Percentiles rank a stretch among this genome's conserved stretches.
These are phyloP conservation scores for Aspergillus sp. DNA, from an alignment of 2,329 filamentous ascomycete species.

Conservation along the genomic window DNA sequence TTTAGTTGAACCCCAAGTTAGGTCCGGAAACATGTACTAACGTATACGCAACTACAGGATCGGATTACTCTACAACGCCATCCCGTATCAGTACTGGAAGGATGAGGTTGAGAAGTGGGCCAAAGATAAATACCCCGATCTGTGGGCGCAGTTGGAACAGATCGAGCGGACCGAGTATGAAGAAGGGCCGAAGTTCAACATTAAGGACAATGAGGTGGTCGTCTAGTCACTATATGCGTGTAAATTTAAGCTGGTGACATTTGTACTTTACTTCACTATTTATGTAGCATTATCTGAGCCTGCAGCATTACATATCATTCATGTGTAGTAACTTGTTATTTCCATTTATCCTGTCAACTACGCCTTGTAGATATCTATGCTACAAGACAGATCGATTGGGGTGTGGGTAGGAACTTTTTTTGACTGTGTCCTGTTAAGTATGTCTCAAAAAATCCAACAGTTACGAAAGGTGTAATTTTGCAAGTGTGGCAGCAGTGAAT, in stretches of 20 bases:
- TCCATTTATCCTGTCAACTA: too few species aligned
- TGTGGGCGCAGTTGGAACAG: slow-evolving; percentile 68
- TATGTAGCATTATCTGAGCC: too few species aligned
- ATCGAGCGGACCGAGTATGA: slow-evolving; percentile 35
- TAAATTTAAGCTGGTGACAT: background rate
- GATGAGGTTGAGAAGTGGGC: slow-evolving; percentile 74
- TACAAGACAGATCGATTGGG: too few species aligned
- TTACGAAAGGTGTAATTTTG: too few species aligned
- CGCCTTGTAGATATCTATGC: too few species aligned
- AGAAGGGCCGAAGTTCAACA: slow-evolving; percentile 35
- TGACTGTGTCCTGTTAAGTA: too few species aligned
- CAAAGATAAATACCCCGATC: slow-evolving; percentile 63
- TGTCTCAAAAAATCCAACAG: background rate
- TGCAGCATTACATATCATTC: too few species aligned
- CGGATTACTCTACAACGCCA: slow-evolving; percentile 73
- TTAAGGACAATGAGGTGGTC: slow-evolving; percentile 14
- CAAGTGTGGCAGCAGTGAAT: too few species aligned
- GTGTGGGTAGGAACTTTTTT: too few species aligned
- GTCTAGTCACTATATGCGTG: background rate
- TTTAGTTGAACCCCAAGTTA: background rate
- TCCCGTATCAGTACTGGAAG: slow-evolving; percentile 67
- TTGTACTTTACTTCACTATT: background rate
- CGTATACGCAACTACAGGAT: slow-evolving; percentile 53
- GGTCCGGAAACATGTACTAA: background rate
- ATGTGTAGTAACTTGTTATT: too few species aligned